A percentile compares a stretch with the other conserved stretches of the same genome.
These are phyloP conservation scores for Pleurotus djamor DNA, from an alignment of 768 basidiomycete genomes.

Conservation along the genomic window DNA sequence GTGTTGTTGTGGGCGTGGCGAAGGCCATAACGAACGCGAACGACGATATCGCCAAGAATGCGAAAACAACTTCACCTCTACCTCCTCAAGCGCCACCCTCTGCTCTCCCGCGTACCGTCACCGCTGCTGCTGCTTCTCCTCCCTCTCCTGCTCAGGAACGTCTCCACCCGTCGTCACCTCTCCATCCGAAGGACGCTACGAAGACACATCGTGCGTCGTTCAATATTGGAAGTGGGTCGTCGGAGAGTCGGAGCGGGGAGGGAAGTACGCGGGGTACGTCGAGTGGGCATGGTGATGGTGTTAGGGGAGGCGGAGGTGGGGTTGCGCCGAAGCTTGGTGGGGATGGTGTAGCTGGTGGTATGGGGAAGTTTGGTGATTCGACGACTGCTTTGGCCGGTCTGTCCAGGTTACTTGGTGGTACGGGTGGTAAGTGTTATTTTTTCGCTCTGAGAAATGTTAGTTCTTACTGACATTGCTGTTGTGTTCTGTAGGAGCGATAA, in stretches of 20 bases:
- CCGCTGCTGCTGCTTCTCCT: neutral
- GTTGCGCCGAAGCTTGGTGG: no score
- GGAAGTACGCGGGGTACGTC: slow-evolving; percentile 8
- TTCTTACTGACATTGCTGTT: no score
- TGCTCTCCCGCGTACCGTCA: neutral
- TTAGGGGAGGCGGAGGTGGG: neutral
- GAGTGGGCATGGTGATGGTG: slow-evolving; percentile 10
- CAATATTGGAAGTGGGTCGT: slow-evolving; percentile 5
- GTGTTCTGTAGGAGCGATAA: no score
- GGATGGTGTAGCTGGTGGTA: no score
- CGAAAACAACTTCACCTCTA: neutral
- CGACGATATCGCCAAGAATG: no score
- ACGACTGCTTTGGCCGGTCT: no score
- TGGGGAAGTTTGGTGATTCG: no score
- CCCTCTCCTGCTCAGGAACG: neutral
- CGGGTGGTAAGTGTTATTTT: no score
- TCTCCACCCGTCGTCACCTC: neutral
- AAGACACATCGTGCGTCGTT: neutral
- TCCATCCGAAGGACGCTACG: neutral
- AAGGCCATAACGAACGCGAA: slow-evolving; percentile 6
- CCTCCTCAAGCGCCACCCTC: neutral
- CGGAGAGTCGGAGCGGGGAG: slow-evolving; percentile 13
- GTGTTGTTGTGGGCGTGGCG: slow-evolving; percentile 9
- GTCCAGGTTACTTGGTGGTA: no score
- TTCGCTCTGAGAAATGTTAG: no score